Evolutionary conservation across 305 asterid species (phyloP).

Genomic region (Fraxinus velutina): DNA sequence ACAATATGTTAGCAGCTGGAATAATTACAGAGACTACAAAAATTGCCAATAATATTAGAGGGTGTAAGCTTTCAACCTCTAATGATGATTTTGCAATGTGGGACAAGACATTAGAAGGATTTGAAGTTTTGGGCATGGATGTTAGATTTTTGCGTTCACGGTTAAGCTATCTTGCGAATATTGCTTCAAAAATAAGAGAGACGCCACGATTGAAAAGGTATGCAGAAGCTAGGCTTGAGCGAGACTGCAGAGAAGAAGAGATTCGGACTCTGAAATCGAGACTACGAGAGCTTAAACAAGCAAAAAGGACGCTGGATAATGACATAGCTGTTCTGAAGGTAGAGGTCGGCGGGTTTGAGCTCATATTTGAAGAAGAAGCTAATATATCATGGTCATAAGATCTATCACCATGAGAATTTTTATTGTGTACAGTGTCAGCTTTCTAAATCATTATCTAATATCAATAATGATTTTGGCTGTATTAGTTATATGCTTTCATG

Average conservation of each 20-base stretch:
- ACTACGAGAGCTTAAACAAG: not conserved
- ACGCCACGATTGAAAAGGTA: not conserved
- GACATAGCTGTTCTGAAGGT: not conserved
- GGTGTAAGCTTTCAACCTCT: conserved; percentile 9
- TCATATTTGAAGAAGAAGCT: conserved; percentile 1
- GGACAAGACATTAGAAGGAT: conserved; percentile 21
- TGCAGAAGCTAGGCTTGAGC: not conserved
- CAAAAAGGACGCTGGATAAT: not conserved
- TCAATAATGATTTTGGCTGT: not conserved
- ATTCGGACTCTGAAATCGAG: not conserved
- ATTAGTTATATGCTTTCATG: not conserved
- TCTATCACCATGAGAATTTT: not conserved
- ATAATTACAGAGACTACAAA: conserved; percentile 7
- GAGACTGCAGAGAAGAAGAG: not conserved
- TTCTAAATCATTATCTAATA: not conserved
- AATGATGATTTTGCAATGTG: conserved; percentile 16
- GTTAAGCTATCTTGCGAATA: not conserved
- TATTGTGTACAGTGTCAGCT: not conserved
- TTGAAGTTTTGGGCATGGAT: conserved; percentile 19
- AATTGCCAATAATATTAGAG: conserved; percentile 19
- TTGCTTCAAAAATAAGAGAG: conserved; percentile 1
- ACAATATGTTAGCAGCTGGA: conserved; percentile 7
- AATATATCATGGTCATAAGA: not conserved
- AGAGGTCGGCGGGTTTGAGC: not conserved
- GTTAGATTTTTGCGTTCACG: conserved; percentile 23